Evolutionary conservation across 495 filamentous ascomycete species (phyloP).

Genomic region (Annulohypoxylon nitens): DNA sequence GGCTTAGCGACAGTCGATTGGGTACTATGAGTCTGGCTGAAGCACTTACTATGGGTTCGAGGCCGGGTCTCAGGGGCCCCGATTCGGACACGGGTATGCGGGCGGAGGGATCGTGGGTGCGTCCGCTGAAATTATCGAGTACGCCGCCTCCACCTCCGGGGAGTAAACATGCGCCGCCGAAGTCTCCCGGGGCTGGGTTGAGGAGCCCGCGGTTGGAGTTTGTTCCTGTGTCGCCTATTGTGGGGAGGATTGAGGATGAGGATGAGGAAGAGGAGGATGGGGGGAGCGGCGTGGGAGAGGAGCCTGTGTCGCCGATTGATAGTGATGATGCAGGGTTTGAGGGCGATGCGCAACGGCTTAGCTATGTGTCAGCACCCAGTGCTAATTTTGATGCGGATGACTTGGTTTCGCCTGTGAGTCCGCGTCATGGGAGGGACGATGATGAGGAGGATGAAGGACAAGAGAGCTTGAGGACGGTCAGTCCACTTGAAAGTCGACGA

Average conservation of each 20-base stretch:
- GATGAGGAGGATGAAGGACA: constrained; percentile 3
- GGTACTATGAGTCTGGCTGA: neutral
- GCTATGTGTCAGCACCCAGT: constrained; percentile 35
- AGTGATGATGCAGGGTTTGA: constrained; percentile 25
- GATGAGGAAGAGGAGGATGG: neutral
- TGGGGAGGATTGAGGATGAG: neutral
- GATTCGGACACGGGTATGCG: neutral
- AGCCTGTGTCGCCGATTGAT: constrained; percentile 39
- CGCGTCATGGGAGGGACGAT: neutral
- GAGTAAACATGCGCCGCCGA: constrained; percentile 15
- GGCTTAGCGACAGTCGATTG: constrained; percentile 26
- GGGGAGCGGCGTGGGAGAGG: neutral
- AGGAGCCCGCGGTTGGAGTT: constrained; percentile 36
- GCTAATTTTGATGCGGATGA: constrained; percentile 6
- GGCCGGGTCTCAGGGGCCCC: no score
- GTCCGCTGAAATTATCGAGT: neutral
- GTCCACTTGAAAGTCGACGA: constrained; percentile 22
- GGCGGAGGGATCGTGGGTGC: constrained; percentile 1
- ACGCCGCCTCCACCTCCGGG: constrained; percentile 36
- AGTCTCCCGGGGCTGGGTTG: constrained; percentile 18
- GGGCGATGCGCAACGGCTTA: constrained; percentile 23
- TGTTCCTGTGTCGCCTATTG: constrained; percentile 44
- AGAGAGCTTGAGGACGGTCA: constrained; percentile 11
- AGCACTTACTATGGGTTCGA: neutral
- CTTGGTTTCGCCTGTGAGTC: constrained; percentile 41